Percentiles rank a stretch among this genome's conserved stretches.
Evolutionary conservation across 257 asterid species (phyloP).

Genomic region (Verbascum thapsus): DNA sequence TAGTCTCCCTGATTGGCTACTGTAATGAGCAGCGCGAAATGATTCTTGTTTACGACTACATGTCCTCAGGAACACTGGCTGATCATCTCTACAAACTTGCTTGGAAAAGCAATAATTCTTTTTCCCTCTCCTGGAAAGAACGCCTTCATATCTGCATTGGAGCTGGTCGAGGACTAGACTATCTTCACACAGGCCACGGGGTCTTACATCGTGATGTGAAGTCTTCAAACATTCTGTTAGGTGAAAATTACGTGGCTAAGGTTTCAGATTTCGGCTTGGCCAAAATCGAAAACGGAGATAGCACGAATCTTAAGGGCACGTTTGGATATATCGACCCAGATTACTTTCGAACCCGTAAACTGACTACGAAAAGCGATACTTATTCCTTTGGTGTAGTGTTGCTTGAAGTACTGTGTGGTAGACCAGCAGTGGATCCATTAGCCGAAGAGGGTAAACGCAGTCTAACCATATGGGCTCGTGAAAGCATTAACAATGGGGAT

Average conservation of each 20-base stretch:
- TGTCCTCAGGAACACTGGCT: slow-evolving; percentile 59
- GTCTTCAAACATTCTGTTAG: slow-evolving; percentile 61
- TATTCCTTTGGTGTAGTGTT: slow-evolving; percentile 70
- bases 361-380: slow-evolving; percentile 56
- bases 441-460: slow-evolving; percentile 48
- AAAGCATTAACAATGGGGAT: slow-evolving; percentile 50
- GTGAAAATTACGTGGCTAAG: slow-evolving; percentile 56
- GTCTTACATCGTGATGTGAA: slow-evolving; percentile 60
- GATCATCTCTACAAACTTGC: slow-evolving; percentile 61
- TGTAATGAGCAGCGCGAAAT: slow-evolving; percentile 57
- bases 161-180: slow-evolving; percentile 60
- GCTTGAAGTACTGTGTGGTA: slow-evolving; percentile 66
- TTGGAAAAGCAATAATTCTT: slow-evolving; percentile 21
- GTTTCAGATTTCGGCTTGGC: slow-evolving; percentile 76
- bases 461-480: slow-evolving; percentile 56
- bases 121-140: slow-evolving; percentile 56
- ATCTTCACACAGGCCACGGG: slow-evolving; percentile 57
- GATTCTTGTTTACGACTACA: slow-evolving; percentile 56
- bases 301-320: slow-evolving; percentile 63
- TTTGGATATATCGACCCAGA: slow-evolving; percentile 69
- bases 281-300: slow-evolving; percentile 42
- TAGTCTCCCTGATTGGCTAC: slow-evolving; percentile 64
- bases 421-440: slow-evolving; percentile 56
- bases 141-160: slow-evolving; percentile 63
- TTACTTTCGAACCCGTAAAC: slow-evolving; percentile 48